Conservation (phyloP, 2,329 filamentous ascomycete genomes). For the Ophiostoma tasmaniense region DNA sequence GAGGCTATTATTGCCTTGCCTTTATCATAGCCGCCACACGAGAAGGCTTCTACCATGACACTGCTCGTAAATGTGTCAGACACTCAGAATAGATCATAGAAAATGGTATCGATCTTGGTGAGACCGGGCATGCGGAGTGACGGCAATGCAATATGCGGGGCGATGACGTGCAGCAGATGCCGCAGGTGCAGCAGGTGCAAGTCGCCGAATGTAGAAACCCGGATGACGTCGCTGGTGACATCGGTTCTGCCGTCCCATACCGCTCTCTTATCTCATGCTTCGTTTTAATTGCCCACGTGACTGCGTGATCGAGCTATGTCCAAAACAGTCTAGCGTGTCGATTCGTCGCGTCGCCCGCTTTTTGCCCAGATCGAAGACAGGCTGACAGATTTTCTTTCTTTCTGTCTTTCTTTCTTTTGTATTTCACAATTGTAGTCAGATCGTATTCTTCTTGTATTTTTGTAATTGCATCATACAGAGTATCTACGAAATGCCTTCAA, state of each 20-base stretch:
- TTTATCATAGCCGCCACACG: too few relatives aligned
- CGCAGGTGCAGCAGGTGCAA: not conserved
- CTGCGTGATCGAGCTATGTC: not conserved
- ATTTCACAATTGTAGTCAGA: not conserved
- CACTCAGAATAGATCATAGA: too few relatives aligned
- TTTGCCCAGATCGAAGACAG: not conserved
- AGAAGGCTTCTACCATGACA: too few relatives aligned
- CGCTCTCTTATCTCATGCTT: not conserved
- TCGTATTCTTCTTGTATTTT: not conserved
- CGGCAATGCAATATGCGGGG: not conserved
- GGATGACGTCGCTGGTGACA: not conserved
- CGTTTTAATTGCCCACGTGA: not conserved
- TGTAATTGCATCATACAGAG: not conserved
- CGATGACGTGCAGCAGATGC: not conserved
- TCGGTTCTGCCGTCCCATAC: too few relatives aligned
- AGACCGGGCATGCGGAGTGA: not conserved
- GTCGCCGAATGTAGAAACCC: not conserved
- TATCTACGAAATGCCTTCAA: not conserved
- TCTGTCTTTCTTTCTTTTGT: not conserved
- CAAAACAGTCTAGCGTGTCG: constrained; percentile 10
- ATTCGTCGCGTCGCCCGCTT: constrained; percentile 8
- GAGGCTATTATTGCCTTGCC: too few relatives aligned
- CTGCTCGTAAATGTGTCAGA: too few relatives aligned
- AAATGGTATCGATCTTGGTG: too few relatives aligned
- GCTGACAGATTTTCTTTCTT: not conserved